phyloP scores from a whole-genome alignment of 768 basidiomycete genomes.

The Phylloporus sp. region DNA sequence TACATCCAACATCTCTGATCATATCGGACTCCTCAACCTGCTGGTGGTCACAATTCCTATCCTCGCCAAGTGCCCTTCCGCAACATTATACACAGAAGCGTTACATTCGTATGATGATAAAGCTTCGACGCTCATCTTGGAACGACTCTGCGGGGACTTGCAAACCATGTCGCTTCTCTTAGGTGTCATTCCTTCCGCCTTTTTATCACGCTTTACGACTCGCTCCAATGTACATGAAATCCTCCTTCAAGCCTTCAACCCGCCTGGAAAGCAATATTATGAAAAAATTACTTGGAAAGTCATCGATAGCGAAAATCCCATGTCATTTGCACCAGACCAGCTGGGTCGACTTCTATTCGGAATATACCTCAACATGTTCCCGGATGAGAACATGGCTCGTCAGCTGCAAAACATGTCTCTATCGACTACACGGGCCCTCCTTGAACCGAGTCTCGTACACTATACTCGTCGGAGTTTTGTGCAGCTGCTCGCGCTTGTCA shows the following conservation, averaged over 20 bases:
- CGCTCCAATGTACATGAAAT: constrained; percentile 27
- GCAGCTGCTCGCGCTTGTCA: constrained; percentile 40
- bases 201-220: constrained; percentile 27
- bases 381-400: constrained; percentile 22
- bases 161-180: constrained; percentile 25
- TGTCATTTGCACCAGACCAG: constrained; percentile 24
- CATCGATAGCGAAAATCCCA: constrained; percentile 2
- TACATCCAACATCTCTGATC: constrained; percentile 31
- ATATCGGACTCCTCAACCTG: constrained; percentile 29
- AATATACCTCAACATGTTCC: constrained; percentile 30
- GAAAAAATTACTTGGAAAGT: constrained; percentile 27
- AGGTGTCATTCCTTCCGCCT: constrained; percentile 24
- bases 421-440: not conserved
- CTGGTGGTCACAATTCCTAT: constrained; percentile 21
- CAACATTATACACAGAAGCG: constrained; percentile 29
- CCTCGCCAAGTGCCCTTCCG: constrained; percentile 20
- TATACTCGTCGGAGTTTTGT: constrained; percentile 50
- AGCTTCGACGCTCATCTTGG: constrained; percentile 13
- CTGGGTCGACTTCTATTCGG: constrained; percentile 23
- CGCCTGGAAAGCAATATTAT: constrained; percentile 9
- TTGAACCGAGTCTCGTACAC: constrained; percentile 29
- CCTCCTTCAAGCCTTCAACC: constrained; percentile 2
- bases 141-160: constrained; percentile 28
- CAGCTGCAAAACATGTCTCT: constrained; percentile 5
- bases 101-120: constrained; percentile 13